These are phyloP conservation scores for Linnemannia hyalina DNA, from an alignment of 192 early-diverging fungal genomes.

Conservation along the genomic window DNA sequence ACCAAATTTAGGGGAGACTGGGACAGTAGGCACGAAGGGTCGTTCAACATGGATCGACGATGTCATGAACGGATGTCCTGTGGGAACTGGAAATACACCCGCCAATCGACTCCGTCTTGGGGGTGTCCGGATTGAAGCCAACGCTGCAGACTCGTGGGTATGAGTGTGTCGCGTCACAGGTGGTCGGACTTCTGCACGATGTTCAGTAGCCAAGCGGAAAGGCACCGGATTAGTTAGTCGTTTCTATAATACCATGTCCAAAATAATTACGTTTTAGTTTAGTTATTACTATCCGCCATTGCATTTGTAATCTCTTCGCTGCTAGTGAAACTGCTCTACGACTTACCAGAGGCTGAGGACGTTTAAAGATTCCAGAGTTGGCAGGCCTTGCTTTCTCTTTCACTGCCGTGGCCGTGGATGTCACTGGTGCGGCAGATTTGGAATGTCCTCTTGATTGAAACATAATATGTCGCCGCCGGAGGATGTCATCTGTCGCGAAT, in stretches of 20 bases:
- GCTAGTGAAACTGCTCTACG: too few species aligned
- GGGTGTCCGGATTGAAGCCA: not conserved
- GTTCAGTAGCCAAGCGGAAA: slow-evolving; percentile 34
- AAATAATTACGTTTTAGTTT: too few species aligned
- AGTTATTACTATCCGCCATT: too few species aligned
- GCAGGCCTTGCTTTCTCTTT: not conserved
- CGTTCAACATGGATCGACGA: not conserved
- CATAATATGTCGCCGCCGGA: slow-evolving; percentile 29
- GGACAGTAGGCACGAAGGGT: slow-evolving; percentile 24
- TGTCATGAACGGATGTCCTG: not conserved
- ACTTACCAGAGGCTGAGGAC: slow-evolving; percentile 26
- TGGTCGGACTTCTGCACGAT: slow-evolving; percentile 26
- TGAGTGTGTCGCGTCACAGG: not conserved
- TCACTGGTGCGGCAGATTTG: not conserved
- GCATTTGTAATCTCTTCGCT: too few species aligned
- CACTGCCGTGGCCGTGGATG: not conserved
- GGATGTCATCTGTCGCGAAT: slow-evolving; percentile 35
- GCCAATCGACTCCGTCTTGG: slow-evolving; percentile 22
- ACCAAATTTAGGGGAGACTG: slow-evolving; percentile 40
- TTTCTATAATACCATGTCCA: slow-evolving; percentile 21
- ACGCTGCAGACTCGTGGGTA: not conserved
- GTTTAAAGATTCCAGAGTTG: not conserved
- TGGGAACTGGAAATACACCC: slow-evolving; percentile 22
- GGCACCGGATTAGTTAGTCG: slow-evolving; percentile 25
- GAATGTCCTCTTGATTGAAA: slow-evolving; percentile 13